These are phyloP conservation scores for Myxozyma mucilagina DNA, from an alignment of 805 yeast genomes.

Conservation along the genomic window DNA sequence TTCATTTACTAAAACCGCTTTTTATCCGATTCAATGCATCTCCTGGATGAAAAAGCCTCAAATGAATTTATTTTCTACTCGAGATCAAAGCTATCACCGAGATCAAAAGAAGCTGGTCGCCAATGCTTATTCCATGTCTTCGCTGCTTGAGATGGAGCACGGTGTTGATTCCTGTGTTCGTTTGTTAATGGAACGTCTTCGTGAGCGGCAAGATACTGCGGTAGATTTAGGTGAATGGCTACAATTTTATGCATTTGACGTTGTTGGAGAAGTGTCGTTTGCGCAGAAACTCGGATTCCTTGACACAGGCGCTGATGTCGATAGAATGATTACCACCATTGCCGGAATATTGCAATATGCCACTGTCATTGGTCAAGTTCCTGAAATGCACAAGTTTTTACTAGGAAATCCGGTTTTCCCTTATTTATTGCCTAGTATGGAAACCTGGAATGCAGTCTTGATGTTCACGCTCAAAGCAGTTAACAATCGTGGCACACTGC, in stretches of 20 bases:
- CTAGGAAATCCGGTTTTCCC: constrained; percentile 4
- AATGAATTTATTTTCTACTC: neutral
- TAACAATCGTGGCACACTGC: constrained; percentile 1
- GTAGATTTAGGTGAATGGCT: constrained; percentile 1
- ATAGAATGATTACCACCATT: constrained; percentile 2
- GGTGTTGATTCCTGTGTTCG: constrained; percentile 1
- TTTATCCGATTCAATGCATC: constrained; percentile 2
- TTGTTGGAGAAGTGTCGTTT: constrained; percentile 5
- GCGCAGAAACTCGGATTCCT: constrained; percentile 2
- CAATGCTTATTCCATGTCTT: neutral
- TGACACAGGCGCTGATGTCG: constrained; percentile 8
- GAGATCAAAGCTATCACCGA: constrained; percentile 8
- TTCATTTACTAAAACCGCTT: constrained; percentile 2
- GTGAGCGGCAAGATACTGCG: neutral
- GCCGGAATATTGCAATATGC: neutral
- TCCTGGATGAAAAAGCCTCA: constrained; percentile 23
- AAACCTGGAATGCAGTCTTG: constrained; percentile 1
- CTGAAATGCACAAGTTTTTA: neutral
- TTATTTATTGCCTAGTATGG: constrained; percentile 1
- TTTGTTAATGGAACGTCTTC: neutral
- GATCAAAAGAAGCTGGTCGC: constrained; percentile 12
- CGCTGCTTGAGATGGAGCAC: constrained; percentile 5
- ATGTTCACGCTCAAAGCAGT: constrained; percentile 2
- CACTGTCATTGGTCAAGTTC: neutral
- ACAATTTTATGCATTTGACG: constrained; percentile 11